Evolutionary conservation across 306 rosid species (phyloP).

Genomic region (Malus orientalis): DNA sequence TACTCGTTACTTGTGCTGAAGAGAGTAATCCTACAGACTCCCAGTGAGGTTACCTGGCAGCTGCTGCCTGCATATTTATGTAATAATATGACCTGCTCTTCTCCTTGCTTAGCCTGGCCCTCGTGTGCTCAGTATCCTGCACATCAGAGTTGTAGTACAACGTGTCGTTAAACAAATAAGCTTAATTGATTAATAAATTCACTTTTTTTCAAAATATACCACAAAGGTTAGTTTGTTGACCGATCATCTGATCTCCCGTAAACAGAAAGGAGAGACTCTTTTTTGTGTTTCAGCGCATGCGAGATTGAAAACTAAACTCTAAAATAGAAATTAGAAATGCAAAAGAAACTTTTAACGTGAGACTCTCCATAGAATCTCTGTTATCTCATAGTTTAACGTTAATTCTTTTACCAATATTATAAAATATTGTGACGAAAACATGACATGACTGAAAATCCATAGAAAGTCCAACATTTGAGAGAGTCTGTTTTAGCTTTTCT

Average conservation of each 20-base stretch:
- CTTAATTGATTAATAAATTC: background rate
- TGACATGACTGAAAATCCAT: too few relatives aligned
- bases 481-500: too few relatives aligned
- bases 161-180: background rate
- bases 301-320: slow-evolving; percentile 35
- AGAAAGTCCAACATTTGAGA: too few relatives aligned
- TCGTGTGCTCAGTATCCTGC: background rate
- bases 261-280: slow-evolving; percentile 39
- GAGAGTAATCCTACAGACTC: slow-evolving; percentile 10
- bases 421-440: too few relatives aligned
- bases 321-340: slow-evolving; percentile 31
- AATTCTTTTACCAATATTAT: too few relatives aligned
- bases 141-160: background rate
- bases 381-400: too few relatives aligned
- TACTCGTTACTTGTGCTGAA: too few relatives aligned
- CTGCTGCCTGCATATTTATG: slow-evolving; percentile 32
- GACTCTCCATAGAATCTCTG: too few relatives aligned
- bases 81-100: background rate
- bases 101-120: background rate
- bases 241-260: slow-evolving; percentile 13
- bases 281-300: slow-evolving; percentile 60
- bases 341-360: too few relatives aligned
- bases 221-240: slow-evolving; percentile 23
- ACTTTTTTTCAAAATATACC: slow-evolving; percentile 29
- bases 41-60: slow-evolving; percentile 28